Conservation (phyloP, 371 early-diverging fungal species). For the Rhizomucor miehei region DNA sequence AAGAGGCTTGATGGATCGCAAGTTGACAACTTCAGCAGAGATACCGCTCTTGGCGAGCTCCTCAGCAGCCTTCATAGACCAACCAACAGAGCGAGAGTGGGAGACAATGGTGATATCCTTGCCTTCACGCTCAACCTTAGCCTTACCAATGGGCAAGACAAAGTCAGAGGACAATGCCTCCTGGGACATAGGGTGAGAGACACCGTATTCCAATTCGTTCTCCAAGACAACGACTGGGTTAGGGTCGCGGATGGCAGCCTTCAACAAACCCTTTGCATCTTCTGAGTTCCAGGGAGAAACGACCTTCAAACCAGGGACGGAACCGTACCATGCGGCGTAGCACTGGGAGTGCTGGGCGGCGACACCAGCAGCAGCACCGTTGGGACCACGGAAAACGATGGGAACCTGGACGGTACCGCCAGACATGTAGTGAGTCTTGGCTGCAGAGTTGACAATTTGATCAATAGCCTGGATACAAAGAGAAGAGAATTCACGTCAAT, state of each 20-base stretch:
- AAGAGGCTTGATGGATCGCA: conserved; percentile 97
- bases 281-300: conserved; percentile 97
- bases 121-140: conserved; percentile 93
- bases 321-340: conserved; percentile 98
- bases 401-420: conserved; percentile 90
- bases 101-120: conserved; percentile 94
- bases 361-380: conserved; percentile 98
- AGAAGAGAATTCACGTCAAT: no score
- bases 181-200: conserved; percentile 80
- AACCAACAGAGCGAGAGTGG: conserved; percentile 91
- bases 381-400: conserved; percentile 99
- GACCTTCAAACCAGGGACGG: conserved; percentile 98
- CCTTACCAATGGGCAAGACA: conserved; percentile 94
- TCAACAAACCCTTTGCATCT: conserved; percentile 95
- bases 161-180: conserved; percentile 87
- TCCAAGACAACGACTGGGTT: conserved; percentile 99
- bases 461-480: conserved; percentile 99
- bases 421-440: conserved; percentile 99
- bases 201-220: conserved; percentile 98
- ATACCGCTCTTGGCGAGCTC: conserved; percentile 84
- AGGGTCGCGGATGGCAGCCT: conserved; percentile 98
- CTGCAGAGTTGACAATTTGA: conserved; percentile 99
- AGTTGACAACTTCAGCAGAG: conserved; percentile 94
- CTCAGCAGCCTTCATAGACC: conserved; percentile 91
- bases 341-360: conserved; percentile 99